These are phyloP conservation scores for Capronia coronata DNA, from an alignment of 2,329 filamentous ascomycete species.

Conservation along the genomic window DNA sequence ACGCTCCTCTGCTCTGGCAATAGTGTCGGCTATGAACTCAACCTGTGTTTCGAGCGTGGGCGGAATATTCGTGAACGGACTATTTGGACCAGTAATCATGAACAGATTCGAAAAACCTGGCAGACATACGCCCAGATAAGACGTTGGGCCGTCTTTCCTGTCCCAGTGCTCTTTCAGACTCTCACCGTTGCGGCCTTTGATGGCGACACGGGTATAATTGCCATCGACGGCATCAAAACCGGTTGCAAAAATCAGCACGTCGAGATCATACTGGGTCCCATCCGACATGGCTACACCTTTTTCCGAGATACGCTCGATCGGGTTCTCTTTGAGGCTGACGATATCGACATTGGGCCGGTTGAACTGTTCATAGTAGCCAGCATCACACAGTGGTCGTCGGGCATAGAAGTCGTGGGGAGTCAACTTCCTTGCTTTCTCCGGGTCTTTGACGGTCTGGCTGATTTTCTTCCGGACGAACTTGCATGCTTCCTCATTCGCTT, in stretches of 20 bases:
- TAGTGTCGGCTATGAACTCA: conserved; percentile 29
- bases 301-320: conserved; percentile 28
- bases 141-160: conserved; percentile 24
- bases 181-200: conserved; percentile 42
- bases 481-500: conserved; percentile 37
- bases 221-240: conserved; percentile 29
- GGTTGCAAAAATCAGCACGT: conserved; percentile 24
- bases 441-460: conserved; percentile 31
- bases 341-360: conserved; percentile 44
- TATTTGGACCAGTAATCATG: conserved; percentile 36
- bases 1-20: neutral
- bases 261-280: conserved; percentile 29
- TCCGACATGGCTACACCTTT: conserved; percentile 28
- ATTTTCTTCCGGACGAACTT: conserved; percentile 37
- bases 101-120: conserved; percentile 42
- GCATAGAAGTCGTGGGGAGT: conserved; percentile 49
- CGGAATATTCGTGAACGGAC: conserved; percentile 38
- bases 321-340: conserved; percentile 32
- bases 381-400: conserved; percentile 46
- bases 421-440: conserved; percentile 30
- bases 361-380: conserved; percentile 47
- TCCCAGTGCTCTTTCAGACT: conserved; percentile 33
- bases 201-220: conserved; percentile 40
- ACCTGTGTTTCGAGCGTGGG: conserved; percentile 35
- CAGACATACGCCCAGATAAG: conserved; percentile 37